phyloP scores from a whole-genome alignment of 495 filamentous ascomycete genomes.

The Penicillium ucsense region DNA sequence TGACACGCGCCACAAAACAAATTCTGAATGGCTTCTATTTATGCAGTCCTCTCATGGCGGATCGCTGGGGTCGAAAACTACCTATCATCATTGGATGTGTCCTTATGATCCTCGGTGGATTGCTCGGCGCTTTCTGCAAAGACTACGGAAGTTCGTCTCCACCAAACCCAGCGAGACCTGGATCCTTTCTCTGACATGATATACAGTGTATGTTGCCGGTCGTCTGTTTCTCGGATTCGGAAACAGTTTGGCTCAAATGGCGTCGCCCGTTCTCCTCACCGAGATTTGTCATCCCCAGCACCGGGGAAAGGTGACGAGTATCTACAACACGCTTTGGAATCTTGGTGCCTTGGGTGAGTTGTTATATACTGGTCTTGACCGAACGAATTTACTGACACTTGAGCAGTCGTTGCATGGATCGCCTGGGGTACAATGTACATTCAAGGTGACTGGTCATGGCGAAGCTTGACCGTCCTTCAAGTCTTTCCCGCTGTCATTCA shows the following conservation, averaged over 20 bases:
- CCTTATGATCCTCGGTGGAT: conserved; percentile 51
- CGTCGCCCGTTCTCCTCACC: conserved; percentile 52
- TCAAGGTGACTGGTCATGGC: conserved; percentile 36
- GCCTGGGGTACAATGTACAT: conserved; percentile 18
- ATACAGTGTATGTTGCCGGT: conserved; percentile 14
- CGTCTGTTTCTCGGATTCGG: conserved; percentile 48
- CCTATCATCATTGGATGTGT: conserved; percentile 50
- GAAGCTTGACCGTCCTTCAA: conserved; percentile 30
- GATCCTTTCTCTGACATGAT: neutral
- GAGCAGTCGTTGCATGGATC: conserved; percentile 9
- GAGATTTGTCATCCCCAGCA: conserved; percentile 56
- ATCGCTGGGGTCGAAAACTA: conserved; percentile 47
- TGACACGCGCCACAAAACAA: neutral
- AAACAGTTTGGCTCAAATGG: conserved; percentile 49
- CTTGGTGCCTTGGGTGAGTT: conserved; percentile 37
- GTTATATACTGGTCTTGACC: no score
- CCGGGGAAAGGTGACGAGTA: conserved; percentile 50
- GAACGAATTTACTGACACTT: neutral
- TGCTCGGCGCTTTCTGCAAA: conserved; percentile 42
- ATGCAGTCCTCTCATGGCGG: conserved; percentile 40
- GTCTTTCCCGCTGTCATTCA: conserved; percentile 21
- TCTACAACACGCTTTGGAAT: conserved; percentile 58
- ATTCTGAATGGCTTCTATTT: neutral
- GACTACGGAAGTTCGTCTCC: conserved; percentile 23
- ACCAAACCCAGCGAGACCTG: no score